A percentile compares a stretch with the other conserved stretches of the same genome.
These are phyloP conservation scores for Salvia splendens DNA, from an alignment of 257 asterid species.

Conservation along the genomic window DNA sequence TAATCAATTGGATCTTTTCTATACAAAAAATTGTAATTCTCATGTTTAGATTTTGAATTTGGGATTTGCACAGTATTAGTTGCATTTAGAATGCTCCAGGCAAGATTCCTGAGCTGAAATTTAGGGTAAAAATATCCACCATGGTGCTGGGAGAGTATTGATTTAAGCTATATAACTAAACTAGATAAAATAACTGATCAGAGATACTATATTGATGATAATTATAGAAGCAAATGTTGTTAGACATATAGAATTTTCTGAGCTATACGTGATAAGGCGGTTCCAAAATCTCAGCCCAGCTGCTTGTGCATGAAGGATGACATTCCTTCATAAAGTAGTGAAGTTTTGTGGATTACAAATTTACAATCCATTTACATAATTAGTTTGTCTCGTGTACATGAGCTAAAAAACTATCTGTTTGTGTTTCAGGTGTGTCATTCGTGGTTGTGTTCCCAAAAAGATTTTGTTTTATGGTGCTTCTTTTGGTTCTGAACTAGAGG, in stretches of 20 bases:
- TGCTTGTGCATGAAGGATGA: slow-evolving; percentile 14
- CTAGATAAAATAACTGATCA: background rate
- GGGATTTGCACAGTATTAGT: background rate
- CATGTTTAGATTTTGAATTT: background rate
- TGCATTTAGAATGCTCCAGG: background rate
- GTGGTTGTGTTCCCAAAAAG: slow-evolving; percentile 99
- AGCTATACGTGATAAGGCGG: background rate
- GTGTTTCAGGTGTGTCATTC: slow-evolving; percentile 85
- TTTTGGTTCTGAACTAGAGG: slow-evolving; percentile 95
- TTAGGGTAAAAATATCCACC: background rate
- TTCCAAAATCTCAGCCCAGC: background rate
- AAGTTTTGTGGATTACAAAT: slow-evolving; percentile 3
- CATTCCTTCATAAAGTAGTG: background rate
- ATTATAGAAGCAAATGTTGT: background rate
- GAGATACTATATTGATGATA: background rate
- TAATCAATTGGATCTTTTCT: background rate
- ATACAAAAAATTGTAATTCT: background rate
- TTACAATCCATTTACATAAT: background rate
- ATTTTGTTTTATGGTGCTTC: slow-evolving; percentile 94
- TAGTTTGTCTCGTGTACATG: background rate
- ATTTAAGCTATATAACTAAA: background rate
- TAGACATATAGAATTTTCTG: background rate
- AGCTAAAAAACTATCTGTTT: slow-evolving; percentile 25
- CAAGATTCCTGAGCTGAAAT: background rate
- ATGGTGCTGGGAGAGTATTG: background rate